Evolutionary conservation across 2,329 filamentous ascomycete species (phyloP).

Genomic region (Sphaceloma murrayae): DNA sequence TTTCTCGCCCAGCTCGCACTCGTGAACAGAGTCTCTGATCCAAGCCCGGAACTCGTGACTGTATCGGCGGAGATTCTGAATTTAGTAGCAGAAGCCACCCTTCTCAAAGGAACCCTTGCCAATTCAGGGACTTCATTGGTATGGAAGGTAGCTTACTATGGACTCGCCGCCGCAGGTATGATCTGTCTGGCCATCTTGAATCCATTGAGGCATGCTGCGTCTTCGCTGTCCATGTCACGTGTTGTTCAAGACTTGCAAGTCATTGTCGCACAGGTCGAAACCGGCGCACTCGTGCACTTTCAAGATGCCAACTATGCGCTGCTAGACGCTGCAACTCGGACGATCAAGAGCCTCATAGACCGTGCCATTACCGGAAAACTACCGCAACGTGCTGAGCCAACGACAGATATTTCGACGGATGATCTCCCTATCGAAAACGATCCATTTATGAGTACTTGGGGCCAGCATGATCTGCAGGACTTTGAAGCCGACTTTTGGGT

Average conservation of each 20-base stretch:
- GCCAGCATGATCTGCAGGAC: conserved; percentile 17
- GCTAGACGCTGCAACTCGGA: conserved; percentile 25
- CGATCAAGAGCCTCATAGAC: conserved; percentile 26
- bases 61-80: conserved; percentile 26
- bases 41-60: conserved; percentile 23
- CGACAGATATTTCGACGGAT: conserved; percentile 8
- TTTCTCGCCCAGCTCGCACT: conserved; percentile 27
- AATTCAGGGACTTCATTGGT: conserved; percentile 30
- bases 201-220: too few species aligned
- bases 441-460: conserved; percentile 20
- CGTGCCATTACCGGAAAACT: conserved; percentile 16
- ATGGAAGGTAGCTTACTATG: conserved; percentile 31
- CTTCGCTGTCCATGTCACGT: conserved; percentile 20
- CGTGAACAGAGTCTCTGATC: conserved; percentile 22
- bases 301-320: conserved; percentile 27
- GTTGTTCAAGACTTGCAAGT: conserved; percentile 28
- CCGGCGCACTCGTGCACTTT: conserved; percentile 24
- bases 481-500: conserved; percentile 29
- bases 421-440: conserved; percentile 19
- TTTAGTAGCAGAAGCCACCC: conserved; percentile 26
- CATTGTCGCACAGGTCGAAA: conserved; percentile 27
- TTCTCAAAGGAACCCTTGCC: conserved; percentile 26
- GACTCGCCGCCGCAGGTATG: conserved; percentile 30
- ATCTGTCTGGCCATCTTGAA: conserved; percentile 26
- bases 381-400: not conserved